Conservation (phyloP, 1,139 yeast genomes). For the Taiozyma onychis region DNA sequence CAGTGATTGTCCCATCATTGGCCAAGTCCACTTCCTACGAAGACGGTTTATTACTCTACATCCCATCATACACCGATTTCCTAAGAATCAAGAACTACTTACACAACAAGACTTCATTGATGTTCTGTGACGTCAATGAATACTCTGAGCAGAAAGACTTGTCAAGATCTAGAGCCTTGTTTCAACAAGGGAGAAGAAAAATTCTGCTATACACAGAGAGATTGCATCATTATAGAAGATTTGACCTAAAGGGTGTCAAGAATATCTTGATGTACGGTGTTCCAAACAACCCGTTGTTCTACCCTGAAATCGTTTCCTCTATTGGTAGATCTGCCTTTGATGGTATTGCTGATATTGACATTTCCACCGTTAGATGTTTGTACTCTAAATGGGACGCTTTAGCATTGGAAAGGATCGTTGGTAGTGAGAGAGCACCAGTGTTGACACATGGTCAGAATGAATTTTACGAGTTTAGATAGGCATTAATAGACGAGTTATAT, state of each 20-base stretch:
- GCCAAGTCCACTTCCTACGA: constrained; percentile 48
- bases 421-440: constrained; percentile 67
- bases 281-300: constrained; percentile 82
- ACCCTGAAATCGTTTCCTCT: constrained; percentile 61
- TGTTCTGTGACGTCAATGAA: constrained; percentile 72
- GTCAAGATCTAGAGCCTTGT: constrained; percentile 65
- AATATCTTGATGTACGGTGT: constrained; percentile 76
- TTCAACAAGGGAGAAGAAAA: constrained; percentile 59
- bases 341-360: constrained; percentile 49
- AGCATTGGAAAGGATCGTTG: constrained; percentile 78
- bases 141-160: constrained; percentile 69
- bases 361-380: constrained; percentile 59
- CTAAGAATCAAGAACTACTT: constrained; percentile 70
- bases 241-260: constrained; percentile 81
- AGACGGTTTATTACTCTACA: constrained; percentile 69
- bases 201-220: constrained; percentile 86
- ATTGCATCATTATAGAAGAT: constrained; percentile 85
- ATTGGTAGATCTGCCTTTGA: constrained; percentile 37
- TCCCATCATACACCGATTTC: constrained; percentile 86
- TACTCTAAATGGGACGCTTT: constrained; percentile 81
- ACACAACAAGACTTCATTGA: constrained; percentile 49
- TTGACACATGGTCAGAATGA: constrained; percentile 69
- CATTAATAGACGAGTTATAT: neutral
- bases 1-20: constrained; percentile 65
- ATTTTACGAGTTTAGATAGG: constrained; percentile 57